phyloP scores from a whole-genome alignment of 805 yeast genomes.

The Kodamaea neixiangensis region DNA sequence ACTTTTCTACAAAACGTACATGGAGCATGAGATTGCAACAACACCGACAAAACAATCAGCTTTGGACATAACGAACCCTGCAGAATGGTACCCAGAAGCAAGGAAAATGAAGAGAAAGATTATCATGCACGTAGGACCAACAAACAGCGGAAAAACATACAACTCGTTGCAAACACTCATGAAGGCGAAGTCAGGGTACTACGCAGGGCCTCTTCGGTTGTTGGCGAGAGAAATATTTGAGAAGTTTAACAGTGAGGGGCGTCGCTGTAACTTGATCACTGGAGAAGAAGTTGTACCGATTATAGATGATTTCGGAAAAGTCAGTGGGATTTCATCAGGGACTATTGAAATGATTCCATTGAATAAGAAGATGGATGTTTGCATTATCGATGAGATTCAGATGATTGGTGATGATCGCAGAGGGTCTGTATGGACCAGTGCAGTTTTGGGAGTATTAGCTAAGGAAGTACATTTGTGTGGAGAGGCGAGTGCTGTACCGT shows the following conservation, averaged over 20 bases:
- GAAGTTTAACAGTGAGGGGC: conserved; percentile 63
- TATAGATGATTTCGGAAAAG: conserved; percentile 65
- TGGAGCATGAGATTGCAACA: conserved; percentile 12
- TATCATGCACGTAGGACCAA: conserved; percentile 96
- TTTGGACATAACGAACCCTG: conserved; percentile 38
- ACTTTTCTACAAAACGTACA: conserved; percentile 26
- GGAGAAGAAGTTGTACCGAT: conserved; percentile 92
- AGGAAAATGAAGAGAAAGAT: conserved; percentile 75
- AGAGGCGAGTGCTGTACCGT: conserved; percentile 78
- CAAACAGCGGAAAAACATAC: conserved; percentile 94
- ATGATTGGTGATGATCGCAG: conserved; percentile 80
- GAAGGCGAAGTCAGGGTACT: conserved; percentile 71
- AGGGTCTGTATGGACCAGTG: conserved; percentile 95
- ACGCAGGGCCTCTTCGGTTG: conserved; percentile 91
- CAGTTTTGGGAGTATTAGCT: conserved; percentile 82
- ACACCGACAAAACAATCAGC: conserved; percentile 5
- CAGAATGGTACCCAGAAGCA: conserved; percentile 81
- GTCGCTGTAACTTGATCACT: conserved; percentile 80
- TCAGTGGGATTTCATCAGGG: conserved; percentile 79
- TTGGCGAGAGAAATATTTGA: conserved; percentile 92
- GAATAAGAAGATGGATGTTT: conserved; percentile 70
- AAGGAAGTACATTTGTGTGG: conserved; percentile 92
- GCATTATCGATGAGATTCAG: conserved; percentile 94
- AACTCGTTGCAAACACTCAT: conserved; percentile 72
- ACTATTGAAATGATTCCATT: conserved; percentile 93